Percentiles rank a stretch among this genome's conserved stretches.
Conservation (phyloP, 2,329 filamentous ascomycete species). For the Colletotrichum australisinense region DNA sequence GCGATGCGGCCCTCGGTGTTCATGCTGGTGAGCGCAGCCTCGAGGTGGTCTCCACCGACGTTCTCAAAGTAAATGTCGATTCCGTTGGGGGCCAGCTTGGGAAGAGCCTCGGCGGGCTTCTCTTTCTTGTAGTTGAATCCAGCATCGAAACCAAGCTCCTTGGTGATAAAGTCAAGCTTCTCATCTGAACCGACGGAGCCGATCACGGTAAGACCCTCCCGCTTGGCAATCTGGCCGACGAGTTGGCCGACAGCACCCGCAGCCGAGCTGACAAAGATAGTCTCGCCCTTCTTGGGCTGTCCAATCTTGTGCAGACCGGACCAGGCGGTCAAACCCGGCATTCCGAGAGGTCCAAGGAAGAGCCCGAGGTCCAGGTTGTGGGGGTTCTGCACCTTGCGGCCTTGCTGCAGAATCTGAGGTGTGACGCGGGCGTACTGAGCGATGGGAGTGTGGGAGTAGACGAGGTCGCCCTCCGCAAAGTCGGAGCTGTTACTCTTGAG, state of each 20-base stretch:
- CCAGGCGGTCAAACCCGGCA: constrained; percentile 75
- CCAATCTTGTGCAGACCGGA: constrained; percentile 75
- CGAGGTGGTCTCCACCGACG: constrained; percentile 64
- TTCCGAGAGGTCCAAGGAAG: constrained; percentile 77
- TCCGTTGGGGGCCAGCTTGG: constrained; percentile 79
- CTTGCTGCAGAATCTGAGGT: constrained; percentile 2
- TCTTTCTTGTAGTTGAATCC: constrained; percentile 94
- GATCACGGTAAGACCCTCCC: constrained; percentile 81
- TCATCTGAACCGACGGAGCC: constrained; percentile 85
- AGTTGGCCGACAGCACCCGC: constrained; percentile 86
- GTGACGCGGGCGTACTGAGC: constrained; percentile 69
- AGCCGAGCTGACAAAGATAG: constrained; percentile 84
- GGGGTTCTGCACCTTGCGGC: constrained; percentile 69
- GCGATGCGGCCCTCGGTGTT: constrained; percentile 75
- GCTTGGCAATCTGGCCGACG: constrained; percentile 88
- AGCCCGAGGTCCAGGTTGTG: constrained; percentile 72
- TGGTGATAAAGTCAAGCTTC: constrained; percentile 76
- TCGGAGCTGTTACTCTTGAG: constrained; percentile 72
- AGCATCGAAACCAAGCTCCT: constrained; percentile 63
- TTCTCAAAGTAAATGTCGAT: constrained; percentile 77
- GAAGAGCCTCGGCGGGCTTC: constrained; percentile 73
- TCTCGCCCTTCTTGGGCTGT: constrained; percentile 73
- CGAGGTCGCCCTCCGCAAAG: constrained; percentile 62
- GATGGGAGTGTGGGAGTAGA: constrained; percentile 60
- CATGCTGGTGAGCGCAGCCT: constrained; percentile 56